phyloP scores from a whole-genome alignment of 768 basidiomycete species.

The Tulasnella sp. region DNA sequence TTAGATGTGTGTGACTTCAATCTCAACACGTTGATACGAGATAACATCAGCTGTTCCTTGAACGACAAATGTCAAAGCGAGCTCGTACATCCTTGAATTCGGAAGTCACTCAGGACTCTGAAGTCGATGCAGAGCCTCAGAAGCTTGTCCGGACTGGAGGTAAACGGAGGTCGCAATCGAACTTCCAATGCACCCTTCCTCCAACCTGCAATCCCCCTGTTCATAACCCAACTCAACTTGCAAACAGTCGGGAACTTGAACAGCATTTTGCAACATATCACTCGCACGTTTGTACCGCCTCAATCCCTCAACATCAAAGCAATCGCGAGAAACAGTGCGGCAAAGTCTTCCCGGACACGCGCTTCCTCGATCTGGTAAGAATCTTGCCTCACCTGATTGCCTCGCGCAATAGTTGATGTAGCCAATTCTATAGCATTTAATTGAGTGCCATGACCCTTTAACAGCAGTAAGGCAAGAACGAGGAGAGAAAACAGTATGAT shows the following conservation, averaged over 20 bases:
- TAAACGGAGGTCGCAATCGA: not conserved
- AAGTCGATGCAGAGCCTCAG: not conserved
- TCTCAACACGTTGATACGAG: too few relatives aligned
- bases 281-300: constrained; percentile 63
- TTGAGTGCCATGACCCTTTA: constrained; percentile 76
- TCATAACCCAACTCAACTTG: constrained; percentile 49
- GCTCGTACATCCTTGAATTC: not conserved
- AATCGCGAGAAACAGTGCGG: constrained; percentile 45
- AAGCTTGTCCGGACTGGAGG: not conserved
- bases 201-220: constrained; percentile 60
- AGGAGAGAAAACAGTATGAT: constrained; percentile 73
- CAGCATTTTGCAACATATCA: constrained; percentile 73
- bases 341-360: constrained; percentile 74
- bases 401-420: too few relatives aligned
- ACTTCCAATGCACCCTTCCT: constrained; percentile 38
- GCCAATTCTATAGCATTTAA: constrained; percentile 23
- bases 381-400: not conserved
- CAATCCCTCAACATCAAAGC: not conserved
- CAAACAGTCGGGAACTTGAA: constrained; percentile 57
- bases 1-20: too few relatives aligned
- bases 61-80: too few relatives aligned
- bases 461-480: constrained; percentile 61
- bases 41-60: too few relatives aligned
- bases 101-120: not conserved
- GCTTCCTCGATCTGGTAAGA: constrained; percentile 66